Base-by-base conservation (phyloP, 2,329 filamentous ascomycete species). In the Penicillium sp. region DNA sequence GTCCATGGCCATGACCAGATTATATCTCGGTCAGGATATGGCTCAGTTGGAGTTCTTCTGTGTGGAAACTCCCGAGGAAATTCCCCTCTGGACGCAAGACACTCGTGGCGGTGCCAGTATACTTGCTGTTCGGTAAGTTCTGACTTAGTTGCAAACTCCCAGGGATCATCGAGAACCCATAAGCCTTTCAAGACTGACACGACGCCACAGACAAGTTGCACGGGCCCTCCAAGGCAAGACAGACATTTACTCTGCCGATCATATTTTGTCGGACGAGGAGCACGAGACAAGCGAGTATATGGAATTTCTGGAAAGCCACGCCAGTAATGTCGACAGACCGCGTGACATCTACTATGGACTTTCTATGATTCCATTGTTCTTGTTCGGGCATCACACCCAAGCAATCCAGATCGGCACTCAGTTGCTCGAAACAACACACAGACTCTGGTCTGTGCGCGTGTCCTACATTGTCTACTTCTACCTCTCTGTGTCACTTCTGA, bases 211-310 rank as follows among this genome's bases (percentile, higher is more conserved):
- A 44, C 78, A 82, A 60, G 73, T 74, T 36, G 62, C 68, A 8
- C 68, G 76, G 39, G 77, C 78, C 9, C 55, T 82, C 11, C 76
- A 80, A 56, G 79, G 79, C 16, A 82, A 80, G 51, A 82, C 79
- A 0, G 61, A 65, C 3, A 65, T 61, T 29, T 59, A 64, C n/a
- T 59, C 62, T 26, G 59, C 73, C 4, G 61, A 70, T 2, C 63
- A 65, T 12, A 56, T 80, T 5, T 63, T 81, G 47, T 71, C 68
- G 25, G 78, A 81, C 44, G 59, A 69, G 7, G 59, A 71, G n/a
- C 76, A 80, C 54, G 62, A 69, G 30, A 69, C 69, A 13, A 55
- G 57, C 18, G 61, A 65, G 1, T 82, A 78, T 49, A 59, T 76
- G 44, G 54, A 53, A 1, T 63, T 68, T 9, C 67, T 70, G 35